Evolutionary conservation across 108 stramenopile species (phyloP).

Genomic region (Nitzschia sp.): DNA sequence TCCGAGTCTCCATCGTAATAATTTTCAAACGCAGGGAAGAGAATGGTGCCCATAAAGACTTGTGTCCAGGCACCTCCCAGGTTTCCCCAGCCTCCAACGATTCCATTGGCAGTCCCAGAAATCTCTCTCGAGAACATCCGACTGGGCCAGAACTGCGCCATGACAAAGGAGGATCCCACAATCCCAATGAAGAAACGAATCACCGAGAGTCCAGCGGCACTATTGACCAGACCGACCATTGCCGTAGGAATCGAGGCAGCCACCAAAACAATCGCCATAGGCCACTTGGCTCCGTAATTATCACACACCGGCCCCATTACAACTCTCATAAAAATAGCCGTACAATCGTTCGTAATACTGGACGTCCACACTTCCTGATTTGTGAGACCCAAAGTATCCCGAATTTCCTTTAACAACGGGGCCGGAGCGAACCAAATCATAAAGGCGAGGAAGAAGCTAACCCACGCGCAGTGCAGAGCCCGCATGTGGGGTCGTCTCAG

Average conservation of each 20-base stretch:
- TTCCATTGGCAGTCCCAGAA: constrained; percentile 73
- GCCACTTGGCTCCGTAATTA: constrained; percentile 68
- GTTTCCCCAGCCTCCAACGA: constrained; percentile 83
- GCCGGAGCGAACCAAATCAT: constrained; percentile 88
- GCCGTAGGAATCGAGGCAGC: constrained; percentile 71
- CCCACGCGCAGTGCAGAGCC: constrained; percentile 81
- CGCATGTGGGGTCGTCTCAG: constrained; percentile 82
- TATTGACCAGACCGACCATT: constrained; percentile 64
- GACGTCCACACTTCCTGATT: constrained; percentile 77
- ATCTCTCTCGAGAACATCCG: constrained; percentile 67
- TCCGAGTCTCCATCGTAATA: constrained; percentile 37
- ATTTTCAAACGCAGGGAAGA: constrained; percentile 55
- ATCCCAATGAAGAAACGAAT: constrained; percentile 75
- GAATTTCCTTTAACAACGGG: constrained; percentile 75
- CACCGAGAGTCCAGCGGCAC: constrained; percentile 43
- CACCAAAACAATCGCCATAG: constrained; percentile 60
- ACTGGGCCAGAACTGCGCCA: constrained; percentile 73
- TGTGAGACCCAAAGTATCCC: constrained; percentile 56
- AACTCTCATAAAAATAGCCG: constrained; percentile 75
- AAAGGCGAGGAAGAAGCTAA: constrained; percentile 82
- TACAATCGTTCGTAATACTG: constrained; percentile 65
- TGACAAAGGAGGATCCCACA: constrained; percentile 70
- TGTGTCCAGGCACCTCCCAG: constrained; percentile 66
- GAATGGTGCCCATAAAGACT: constrained; percentile 52
- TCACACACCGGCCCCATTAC: constrained; percentile 84